Evolutionary conservation across 257 asterid species (phyloP).

Genomic region (Ocimum tenuiflorum): DNA sequence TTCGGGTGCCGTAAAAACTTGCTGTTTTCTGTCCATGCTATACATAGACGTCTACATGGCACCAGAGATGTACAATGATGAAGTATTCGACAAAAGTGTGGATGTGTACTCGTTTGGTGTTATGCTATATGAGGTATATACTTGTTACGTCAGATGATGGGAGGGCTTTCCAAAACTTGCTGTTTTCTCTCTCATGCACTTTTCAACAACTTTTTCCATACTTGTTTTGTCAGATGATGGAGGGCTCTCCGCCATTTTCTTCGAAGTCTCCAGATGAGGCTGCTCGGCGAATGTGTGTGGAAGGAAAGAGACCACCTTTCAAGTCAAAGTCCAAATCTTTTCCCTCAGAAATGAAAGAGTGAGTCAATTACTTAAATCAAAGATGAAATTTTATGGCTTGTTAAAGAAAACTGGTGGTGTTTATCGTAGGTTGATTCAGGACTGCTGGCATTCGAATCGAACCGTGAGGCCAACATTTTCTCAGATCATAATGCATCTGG

Average conservation of each 20-base stretch:
- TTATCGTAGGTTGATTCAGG: slow-evolving; percentile 69
- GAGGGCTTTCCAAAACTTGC: slow-evolving; percentile 77
- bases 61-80: slow-evolving; percentile 70
- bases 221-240: slow-evolving; percentile 61
- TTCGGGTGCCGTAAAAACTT: neutral
- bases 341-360: slow-evolving; percentile 83
- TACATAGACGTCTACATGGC: slow-evolving; percentile 65
- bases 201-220: too few relatives aligned
- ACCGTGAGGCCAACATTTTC: slow-evolving; percentile 57
- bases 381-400: neutral
- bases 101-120: slow-evolving; percentile 83
- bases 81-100: slow-evolving; percentile 69
- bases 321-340: slow-evolving; percentile 69
- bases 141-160: slow-evolving; percentile 95
- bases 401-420: neutral
- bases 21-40: slow-evolving; percentile 1
- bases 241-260: slow-evolving; percentile 66
- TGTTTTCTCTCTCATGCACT: too few relatives aligned
- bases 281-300: slow-evolving; percentile 51
- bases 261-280: slow-evolving; percentile 76
- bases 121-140: slow-evolving; percentile 91
- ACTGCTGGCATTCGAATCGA: slow-evolving; percentile 75
- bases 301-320: slow-evolving; percentile 69
- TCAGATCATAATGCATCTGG: slow-evolving; percentile 63
- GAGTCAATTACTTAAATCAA: slow-evolving; percentile 23